phyloP scores from a whole-genome alignment of 805 yeast genomes.

The Starmerella vitae region DNA sequence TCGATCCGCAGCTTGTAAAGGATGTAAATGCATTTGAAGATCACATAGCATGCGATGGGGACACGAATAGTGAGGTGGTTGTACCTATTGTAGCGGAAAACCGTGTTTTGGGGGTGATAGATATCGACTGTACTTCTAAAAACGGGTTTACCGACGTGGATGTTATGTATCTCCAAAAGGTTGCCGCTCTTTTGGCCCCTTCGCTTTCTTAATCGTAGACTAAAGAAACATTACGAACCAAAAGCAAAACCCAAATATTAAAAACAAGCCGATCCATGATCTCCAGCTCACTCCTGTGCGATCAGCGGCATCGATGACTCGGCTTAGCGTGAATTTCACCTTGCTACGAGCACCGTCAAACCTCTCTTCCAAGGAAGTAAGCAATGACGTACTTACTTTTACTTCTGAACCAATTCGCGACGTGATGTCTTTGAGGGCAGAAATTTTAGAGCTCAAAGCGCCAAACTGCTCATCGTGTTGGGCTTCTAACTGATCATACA shows the following conservation, averaged over 20 bases:
- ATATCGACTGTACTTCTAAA: conserved; percentile 59
- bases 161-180: conserved; percentile 40
- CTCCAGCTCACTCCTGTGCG: conserved; percentile 51
- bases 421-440: conserved; percentile 42
- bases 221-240: conserved; percentile 31
- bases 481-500: conserved; percentile 47
- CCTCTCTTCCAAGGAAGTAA: conserved; percentile 33
- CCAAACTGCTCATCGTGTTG: conserved; percentile 50
- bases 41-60: conserved; percentile 96
- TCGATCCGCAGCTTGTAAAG: conserved; percentile 56
- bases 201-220: conserved; percentile 30
- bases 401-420: conserved; percentile 54
- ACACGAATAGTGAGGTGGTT: conserved; percentile 83
- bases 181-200: conserved; percentile 41
- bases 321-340: conserved; percentile 40
- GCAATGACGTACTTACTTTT: conserved; percentile 37
- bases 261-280: conserved; percentile 41
- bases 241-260: conserved; percentile 38
- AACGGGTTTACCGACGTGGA: conserved; percentile 61
- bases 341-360: conserved; percentile 36
- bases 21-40: conserved; percentile 75
- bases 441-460: conserved; percentile 41
- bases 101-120: conserved; percentile 60
- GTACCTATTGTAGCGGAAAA: conserved; percentile 51
- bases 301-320: conserved; percentile 52